Evolutionary conservation across 768 basidiomycete genomes (phyloP), one percentile per base, ranked within the genome.

Genomic region (Podaxis sp.): DNA sequence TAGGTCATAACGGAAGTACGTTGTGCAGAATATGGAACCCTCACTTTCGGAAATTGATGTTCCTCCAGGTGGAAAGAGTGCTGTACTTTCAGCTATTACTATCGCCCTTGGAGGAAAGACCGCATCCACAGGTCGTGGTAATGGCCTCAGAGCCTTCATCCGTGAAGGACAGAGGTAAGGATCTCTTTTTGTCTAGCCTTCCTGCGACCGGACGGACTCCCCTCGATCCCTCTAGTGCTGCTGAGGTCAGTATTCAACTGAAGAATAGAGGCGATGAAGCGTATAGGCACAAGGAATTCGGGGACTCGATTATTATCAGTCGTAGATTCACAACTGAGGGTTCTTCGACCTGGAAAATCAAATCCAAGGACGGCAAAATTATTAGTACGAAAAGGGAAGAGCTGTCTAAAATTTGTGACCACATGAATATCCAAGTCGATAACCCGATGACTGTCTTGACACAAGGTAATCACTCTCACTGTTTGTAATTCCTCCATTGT

Each of bases 391-490:
- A 91, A 76, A 85, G 86, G 65, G 88, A 93, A 9, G 95, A 98
- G 68, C 73, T 99, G 10, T 82, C 90, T 16, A 84, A 88, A 1
- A 98, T 99, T 53, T 90, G 90, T 67, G 93, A 96, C 69, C 90
- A 94, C 64, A 96, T 97, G 89, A 94, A 94, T 67, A 92, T 99
- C 58, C 94, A 96, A 70, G 92, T 97, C 61, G 94, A 97, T 70
- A 95, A 95, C 68, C 96, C 95, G 1, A 87, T 98, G 86, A 98
- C 93, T 63, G 89, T 99, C 25, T 80, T 96, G 47, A 95, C 92
- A 0, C 93, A 94, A 80, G 91, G 89, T 82, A 63, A 11, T n/a
- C 25, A 18, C 51, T 44, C 23, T 40, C 50, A 76, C 70, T 74
- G 66, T 69, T 74, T 63, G 72, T 11, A 13, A 23, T 23, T 25